Percentiles rank a stretch among this genome's conserved stretches.
Evolutionary conservation across 1,284 basidiomycete species (phyloP).

Genomic region (Pseudozyma tsukubaensis): DNA sequence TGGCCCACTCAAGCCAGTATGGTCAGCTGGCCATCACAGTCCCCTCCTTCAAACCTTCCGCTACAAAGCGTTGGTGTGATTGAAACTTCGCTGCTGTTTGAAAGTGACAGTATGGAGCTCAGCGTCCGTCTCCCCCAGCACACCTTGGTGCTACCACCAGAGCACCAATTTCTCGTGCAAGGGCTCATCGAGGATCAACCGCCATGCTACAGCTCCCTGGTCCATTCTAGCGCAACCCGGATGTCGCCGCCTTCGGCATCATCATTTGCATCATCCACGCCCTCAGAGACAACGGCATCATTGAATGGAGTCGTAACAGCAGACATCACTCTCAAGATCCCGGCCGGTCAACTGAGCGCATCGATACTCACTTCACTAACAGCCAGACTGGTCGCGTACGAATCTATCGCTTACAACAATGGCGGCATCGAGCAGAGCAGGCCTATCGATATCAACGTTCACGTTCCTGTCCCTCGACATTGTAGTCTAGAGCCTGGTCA

Average conservation of each 20-base stretch:
- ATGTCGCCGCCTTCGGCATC: not conserved
- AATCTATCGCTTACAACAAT: constrained; percentile 21
- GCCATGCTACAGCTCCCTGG: not conserved
- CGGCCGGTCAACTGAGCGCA: not conserved
- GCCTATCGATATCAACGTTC: constrained; percentile 9
- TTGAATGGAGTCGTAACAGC: constrained; percentile 1
- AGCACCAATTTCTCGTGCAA: not conserved
- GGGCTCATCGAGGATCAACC: not conserved
- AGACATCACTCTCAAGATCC: constrained; percentile 5
- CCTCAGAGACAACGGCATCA: not conserved
- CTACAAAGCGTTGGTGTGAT: not conserved
- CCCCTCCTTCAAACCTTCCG: not conserved
- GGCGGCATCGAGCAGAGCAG: constrained; percentile 20
- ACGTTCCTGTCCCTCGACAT: not conserved
- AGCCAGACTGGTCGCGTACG: constrained; percentile 7
- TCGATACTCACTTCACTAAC: constrained; percentile 9
- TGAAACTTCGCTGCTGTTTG: not conserved
- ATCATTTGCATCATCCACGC: not conserved
- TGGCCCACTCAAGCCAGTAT: too few relatives aligned
- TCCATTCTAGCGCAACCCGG: not conserved
- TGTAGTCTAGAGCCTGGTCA: not conserved
- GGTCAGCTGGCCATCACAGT: not conserved
- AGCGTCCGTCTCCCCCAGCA: not conserved
- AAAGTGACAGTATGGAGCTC: not conserved
- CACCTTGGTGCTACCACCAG: not conserved